Evolutionary conservation across 192 early-diverging fungal species (phyloP).

Genomic region (Neocallimastix lanati): DNA sequence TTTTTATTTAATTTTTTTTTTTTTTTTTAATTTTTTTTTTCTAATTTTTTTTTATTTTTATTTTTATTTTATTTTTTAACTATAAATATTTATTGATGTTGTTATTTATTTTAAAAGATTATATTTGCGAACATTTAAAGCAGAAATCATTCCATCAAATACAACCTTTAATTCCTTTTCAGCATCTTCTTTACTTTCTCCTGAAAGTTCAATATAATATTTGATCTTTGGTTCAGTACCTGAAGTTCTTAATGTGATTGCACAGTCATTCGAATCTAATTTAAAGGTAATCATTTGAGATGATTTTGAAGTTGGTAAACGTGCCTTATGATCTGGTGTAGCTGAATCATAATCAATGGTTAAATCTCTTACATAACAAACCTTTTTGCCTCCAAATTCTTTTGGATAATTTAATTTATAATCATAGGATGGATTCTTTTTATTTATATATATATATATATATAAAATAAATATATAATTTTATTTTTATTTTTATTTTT

Average conservation of each 20-base stretch:
- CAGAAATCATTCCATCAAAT: neutral
- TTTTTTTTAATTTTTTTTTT: no score
- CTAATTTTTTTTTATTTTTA: no score
- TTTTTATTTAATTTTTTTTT: no score
- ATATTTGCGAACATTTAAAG: neutral
- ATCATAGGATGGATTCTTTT: constrained; percentile 7
- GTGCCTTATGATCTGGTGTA: constrained; percentile 36
- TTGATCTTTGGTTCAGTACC: constrained; percentile 89
- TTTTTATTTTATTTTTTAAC: no score
- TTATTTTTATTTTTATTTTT: no score
- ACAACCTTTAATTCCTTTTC: neutral
- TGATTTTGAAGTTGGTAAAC: constrained; percentile 48
- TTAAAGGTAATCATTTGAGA: constrained; percentile 87
- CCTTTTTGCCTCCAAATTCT: constrained; percentile 42
- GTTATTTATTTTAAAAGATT: neutral
- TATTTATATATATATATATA: neutral
- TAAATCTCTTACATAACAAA: constrained; percentile 64
- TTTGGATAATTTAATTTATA: constrained; percentile 47
- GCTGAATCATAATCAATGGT: constrained; percentile 71
- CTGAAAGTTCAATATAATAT: constrained; percentile 54
- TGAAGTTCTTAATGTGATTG: constrained; percentile 10
- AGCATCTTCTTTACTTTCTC: neutral
- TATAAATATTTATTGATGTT: neutral
- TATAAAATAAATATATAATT: no score
- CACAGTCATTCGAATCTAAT: constrained; percentile 29